phyloP scores from a whole-genome alignment of 1,139 yeast species.

The Magnusiomyces ingens region DNA sequence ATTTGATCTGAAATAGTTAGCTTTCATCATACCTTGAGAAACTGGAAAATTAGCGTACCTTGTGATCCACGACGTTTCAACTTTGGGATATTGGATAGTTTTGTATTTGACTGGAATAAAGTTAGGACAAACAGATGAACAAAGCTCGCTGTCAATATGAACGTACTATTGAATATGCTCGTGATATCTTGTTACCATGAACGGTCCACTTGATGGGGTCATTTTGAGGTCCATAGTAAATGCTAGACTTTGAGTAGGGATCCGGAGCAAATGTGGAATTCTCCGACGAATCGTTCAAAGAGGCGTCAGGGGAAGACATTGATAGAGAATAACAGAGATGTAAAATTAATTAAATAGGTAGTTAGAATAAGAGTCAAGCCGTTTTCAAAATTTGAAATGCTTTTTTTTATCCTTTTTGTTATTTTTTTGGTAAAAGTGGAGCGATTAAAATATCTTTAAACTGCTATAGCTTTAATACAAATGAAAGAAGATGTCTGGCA shows the following conservation, averaged over 20 bases:
- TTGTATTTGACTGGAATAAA: constrained; percentile 11
- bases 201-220: constrained; percentile 42
- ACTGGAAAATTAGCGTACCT: constrained; percentile 18
- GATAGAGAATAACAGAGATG: no score
- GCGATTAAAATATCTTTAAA: no score
- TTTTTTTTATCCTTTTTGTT: no score
- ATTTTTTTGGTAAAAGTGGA: no score
- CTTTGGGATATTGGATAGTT: neutral
- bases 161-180: constrained; percentile 25
- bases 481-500: no score
- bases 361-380: no score
- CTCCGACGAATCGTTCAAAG: no score
- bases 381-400: no score
- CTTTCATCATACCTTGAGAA: neutral
- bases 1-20: constrained; percentile 42
- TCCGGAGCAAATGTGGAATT: constrained; percentile 28
- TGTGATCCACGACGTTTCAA: constrained; percentile 18
- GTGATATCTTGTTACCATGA: constrained; percentile 21
- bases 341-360: no score
- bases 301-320: no score
- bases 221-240: constrained; percentile 61
- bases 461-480: no score
- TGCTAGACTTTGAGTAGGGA: constrained; percentile 62
- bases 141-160: neutral
- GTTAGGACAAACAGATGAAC: neutral